Conservation (phyloP, 1,284 basidiomycete species). For the Sanghuangporus baumii region DNA sequence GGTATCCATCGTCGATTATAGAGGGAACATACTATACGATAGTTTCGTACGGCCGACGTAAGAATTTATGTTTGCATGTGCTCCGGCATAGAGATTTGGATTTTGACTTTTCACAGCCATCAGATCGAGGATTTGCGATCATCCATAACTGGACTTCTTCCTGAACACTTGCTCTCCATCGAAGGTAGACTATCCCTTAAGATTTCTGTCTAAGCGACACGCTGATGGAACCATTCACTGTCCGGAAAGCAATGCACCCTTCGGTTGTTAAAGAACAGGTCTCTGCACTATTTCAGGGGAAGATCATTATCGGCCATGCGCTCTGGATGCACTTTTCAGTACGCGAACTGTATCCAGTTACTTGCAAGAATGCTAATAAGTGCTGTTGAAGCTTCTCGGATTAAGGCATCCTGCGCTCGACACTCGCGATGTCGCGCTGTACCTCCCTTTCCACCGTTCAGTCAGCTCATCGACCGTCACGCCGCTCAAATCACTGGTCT, state of each 20-base stretch:
- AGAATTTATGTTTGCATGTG: constrained; percentile 19
- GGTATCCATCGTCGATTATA: constrained; percentile 41
- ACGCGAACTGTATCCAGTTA: not conserved
- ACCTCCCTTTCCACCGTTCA: constrained; percentile 45
- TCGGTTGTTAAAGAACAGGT: constrained; percentile 42
- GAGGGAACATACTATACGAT: constrained; percentile 44
- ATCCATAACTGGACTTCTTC: constrained; percentile 41
- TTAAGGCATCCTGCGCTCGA: constrained; percentile 46
- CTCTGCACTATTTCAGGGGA: constrained; percentile 37
- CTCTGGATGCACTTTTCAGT: constrained; percentile 54
- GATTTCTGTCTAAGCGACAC: not conserved
- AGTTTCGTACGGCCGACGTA: constrained; percentile 51
- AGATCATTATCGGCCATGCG: constrained; percentile 50
- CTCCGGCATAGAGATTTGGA: not conserved
- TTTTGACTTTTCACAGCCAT: constrained; percentile 29
- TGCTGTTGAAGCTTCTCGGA: constrained; percentile 39
- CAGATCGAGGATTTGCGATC: constrained; percentile 43
- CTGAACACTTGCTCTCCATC: constrained; percentile 38
- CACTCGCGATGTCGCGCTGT: constrained; percentile 53
- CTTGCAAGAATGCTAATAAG: not conserved
- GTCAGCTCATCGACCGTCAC: constrained; percentile 37
- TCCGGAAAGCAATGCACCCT: constrained; percentile 39
- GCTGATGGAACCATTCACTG: constrained; percentile 1
- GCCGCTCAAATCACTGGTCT: constrained; percentile 41
- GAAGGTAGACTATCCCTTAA: constrained; percentile 20